Evolutionary conservation across 352 stramenopile genomes (phyloP).

Genomic region (Phytophthora fragariaefolia): DNA sequence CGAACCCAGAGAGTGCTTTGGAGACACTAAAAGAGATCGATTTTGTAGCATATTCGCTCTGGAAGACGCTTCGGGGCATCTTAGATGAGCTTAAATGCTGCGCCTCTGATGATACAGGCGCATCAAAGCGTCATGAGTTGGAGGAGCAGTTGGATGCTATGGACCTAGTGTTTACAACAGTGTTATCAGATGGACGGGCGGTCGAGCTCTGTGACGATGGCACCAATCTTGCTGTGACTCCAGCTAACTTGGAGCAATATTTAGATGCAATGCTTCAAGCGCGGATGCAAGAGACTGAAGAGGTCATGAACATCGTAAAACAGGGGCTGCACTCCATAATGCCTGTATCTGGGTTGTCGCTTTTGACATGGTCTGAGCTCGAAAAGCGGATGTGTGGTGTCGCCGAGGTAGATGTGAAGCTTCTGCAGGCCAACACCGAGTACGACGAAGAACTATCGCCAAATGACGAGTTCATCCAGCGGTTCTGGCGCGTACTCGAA

Average conservation of each 20-base stretch:
- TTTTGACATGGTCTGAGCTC: constrained; percentile 76
- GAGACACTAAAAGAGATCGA: constrained; percentile 70
- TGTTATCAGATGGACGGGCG: constrained; percentile 63
- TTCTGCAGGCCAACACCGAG: constrained; percentile 81
- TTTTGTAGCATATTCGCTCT: constrained; percentile 60
- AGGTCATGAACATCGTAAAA: constrained; percentile 75
- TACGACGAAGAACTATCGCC: constrained; percentile 81
- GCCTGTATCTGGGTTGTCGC: constrained; percentile 56
- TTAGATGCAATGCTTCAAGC: constrained; percentile 48
- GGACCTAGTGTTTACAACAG: constrained; percentile 81
- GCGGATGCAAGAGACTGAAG: constrained; percentile 47
- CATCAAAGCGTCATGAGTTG: constrained; percentile 16
- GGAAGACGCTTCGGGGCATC: constrained; percentile 51
- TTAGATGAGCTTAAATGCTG: constrained; percentile 28
- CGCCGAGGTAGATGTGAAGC: constrained; percentile 71
- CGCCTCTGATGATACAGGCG: background rate
- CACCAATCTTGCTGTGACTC: constrained; percentile 43
- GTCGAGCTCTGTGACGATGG: constrained; percentile 56
- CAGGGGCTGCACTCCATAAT: constrained; percentile 81
- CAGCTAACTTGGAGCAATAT: constrained; percentile 61
- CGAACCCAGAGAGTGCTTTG: constrained; percentile 42
- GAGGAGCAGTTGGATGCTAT: constrained; percentile 64
- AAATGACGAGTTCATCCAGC: constrained; percentile 71
- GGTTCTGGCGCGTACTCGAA: constrained; percentile 81
- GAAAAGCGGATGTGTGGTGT: constrained; percentile 78